Conservation (phyloP, 202 grass and related monocot species). For the Brachypodium distachyon region DNA sequence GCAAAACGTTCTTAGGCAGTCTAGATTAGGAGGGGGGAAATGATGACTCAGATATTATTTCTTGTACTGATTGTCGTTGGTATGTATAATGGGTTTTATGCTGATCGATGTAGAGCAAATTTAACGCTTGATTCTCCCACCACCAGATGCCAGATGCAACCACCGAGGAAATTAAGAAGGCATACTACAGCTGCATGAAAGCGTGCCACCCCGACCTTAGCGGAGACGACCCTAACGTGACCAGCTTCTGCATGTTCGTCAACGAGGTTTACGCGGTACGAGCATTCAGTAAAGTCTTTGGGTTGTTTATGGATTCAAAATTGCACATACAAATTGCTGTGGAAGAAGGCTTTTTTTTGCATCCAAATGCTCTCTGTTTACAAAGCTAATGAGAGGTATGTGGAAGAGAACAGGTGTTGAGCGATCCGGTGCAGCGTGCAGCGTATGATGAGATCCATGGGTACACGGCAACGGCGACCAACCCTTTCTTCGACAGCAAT, state of each 20-base stretch:
- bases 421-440: slow-evolving; percentile 56
- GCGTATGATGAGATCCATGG: slow-evolving; percentile 75
- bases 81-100: neutral
- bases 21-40: neutral
- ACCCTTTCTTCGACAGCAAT: slow-evolving; percentile 75
- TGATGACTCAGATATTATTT: neutral
- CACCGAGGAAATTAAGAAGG: slow-evolving; percentile 83
- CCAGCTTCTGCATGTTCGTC: slow-evolving; percentile 82
- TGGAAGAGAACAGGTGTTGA: slow-evolving; percentile 51
- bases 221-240: slow-evolving; percentile 64
- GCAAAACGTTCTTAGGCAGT: neutral
- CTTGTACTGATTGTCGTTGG: neutral
- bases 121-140: neutral
- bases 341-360: neutral
- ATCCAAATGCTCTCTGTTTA: neutral
- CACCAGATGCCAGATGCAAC: slow-evolving; percentile 80
- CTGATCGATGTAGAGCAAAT: neutral
- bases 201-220: slow-evolving; percentile 81
- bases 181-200: slow-evolving; percentile 97
- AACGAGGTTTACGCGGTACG: slow-evolving; percentile 89
- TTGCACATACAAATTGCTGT: neutral
- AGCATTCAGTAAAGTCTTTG: neutral
- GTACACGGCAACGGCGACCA: slow-evolving; percentile 50
- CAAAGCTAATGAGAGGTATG: slow-evolving; percentile 20
- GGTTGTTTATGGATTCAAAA: neutral